These are phyloP conservation scores for Apiotrichum sp. DNA, from an alignment of 1,284 basidiomycete genomes.

Conservation along the genomic window DNA sequence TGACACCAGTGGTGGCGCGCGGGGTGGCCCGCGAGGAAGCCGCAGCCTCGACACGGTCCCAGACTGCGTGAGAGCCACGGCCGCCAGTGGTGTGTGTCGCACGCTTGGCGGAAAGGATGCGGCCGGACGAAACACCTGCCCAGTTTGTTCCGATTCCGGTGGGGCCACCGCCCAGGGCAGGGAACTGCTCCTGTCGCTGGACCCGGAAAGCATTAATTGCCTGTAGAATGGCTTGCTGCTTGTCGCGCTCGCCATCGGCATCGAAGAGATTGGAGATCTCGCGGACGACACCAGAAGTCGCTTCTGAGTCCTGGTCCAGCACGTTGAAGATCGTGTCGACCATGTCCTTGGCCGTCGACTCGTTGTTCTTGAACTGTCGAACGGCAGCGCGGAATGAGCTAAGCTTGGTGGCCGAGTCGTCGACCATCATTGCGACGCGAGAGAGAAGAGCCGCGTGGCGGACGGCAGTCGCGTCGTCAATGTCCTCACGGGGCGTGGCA, in stretches of 20 bases:
- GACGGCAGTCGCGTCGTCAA: conserved; percentile 41
- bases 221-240: conserved; percentile 64
- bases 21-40: conserved; percentile 53
- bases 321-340: conserved; percentile 82
- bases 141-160: conserved; percentile 56
- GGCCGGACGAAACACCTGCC: conserved; percentile 69
- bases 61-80: conserved; percentile 61
- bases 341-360: conserved; percentile 74
- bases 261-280: conserved; percentile 68
- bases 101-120: conserved; percentile 75
- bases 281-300: conserved; percentile 69
- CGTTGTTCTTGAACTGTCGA: conserved; percentile 69
- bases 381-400: conserved; percentile 74
- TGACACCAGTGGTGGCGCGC: conserved; percentile 48
- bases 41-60: conserved; percentile 80
- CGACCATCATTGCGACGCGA: conserved; percentile 62
- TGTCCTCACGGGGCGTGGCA: conserved; percentile 40
- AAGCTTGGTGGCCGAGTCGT: conserved; percentile 65
- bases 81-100: conserved; percentile 55
- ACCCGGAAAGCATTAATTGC: conserved; percentile 80
- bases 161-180: conserved; percentile 58
- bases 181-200: conserved; percentile 78
- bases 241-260: conserved; percentile 67
- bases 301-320: conserved; percentile 68
- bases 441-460: conserved; percentile 64